Conservation (phyloP, 208 protist genomes). For the Sergeia podlipaevii region DNA sequence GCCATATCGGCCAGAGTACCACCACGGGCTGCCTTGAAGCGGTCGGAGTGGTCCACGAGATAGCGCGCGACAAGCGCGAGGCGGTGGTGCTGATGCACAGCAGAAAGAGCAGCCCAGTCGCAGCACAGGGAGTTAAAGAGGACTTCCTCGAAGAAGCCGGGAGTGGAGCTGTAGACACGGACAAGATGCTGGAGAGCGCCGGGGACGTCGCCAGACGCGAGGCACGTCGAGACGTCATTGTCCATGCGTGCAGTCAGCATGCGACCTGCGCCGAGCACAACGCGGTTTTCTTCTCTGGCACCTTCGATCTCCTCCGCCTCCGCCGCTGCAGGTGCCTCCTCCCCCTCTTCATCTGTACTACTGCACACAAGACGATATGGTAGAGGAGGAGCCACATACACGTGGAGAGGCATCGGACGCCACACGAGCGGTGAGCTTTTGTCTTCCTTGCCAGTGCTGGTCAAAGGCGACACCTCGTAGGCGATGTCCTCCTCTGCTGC, state of each 20-base stretch:
- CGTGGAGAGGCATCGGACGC: too few species aligned
- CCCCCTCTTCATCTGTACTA: not conserved
- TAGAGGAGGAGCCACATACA: too few species aligned
- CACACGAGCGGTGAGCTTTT: not conserved
- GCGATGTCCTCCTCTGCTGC: not conserved
- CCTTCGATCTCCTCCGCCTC: not conserved
- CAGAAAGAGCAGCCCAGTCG: slow-evolving; percentile 54
- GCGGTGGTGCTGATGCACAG: slow-evolving; percentile 74
- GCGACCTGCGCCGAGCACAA: not conserved
- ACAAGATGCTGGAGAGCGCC: slow-evolving; percentile 54
- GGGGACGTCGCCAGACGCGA: slow-evolving; percentile 55
- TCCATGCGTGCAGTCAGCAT: slow-evolving; percentile 26
- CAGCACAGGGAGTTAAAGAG: slow-evolving; percentile 58
- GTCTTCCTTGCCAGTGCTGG: not conserved
- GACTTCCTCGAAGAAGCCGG: slow-evolving; percentile 53
- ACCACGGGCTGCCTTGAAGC: slow-evolving; percentile 41
- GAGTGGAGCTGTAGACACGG: slow-evolving; percentile 37
- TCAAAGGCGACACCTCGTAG: not conserved
- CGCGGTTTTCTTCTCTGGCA: not conserved
- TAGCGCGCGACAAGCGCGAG: slow-evolving; percentile 51
- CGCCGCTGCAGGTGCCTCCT: too few species aligned
- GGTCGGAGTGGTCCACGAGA: slow-evolving; percentile 45
- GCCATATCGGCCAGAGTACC: slow-evolving; percentile 54
- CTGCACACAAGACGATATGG: too few species aligned
- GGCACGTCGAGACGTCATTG: slow-evolving; percentile 60